Conservation (phyloP, 2,329 filamentous ascomycete species). For the Pseudohalonectria lignicola region DNA sequence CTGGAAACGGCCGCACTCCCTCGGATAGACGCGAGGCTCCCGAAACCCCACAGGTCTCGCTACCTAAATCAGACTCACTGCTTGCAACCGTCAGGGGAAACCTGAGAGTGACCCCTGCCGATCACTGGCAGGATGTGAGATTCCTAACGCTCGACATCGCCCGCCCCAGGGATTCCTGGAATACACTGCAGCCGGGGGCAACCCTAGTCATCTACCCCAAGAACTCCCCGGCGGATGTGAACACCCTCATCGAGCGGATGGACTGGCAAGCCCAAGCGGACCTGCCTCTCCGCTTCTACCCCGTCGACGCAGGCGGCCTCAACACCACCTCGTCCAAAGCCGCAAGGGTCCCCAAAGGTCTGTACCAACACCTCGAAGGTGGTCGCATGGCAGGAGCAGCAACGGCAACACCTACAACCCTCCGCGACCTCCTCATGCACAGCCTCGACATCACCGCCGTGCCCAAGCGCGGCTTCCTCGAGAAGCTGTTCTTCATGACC, state of each 20-base stretch:
- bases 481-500: conserved; percentile 66
- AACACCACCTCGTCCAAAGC: no score
- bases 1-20: not conserved
- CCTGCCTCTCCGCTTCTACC: conserved; percentile 42
- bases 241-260: conserved; percentile 68
- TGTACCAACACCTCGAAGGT: conserved; percentile 24
- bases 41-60: no score
- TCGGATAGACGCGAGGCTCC: no score
- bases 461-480: conserved; percentile 78
- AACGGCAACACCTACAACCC: conserved; percentile 36
- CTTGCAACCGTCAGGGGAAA: conserved; percentile 53
- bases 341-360: conserved; percentile 1
- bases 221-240: conserved; percentile 75
- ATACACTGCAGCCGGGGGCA: conserved; percentile 55
- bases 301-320: no score
- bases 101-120: conserved; percentile 57
- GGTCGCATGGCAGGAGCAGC: no score
- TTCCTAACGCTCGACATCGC: conserved; percentile 52
- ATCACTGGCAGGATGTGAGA: conserved; percentile 92
- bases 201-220: conserved; percentile 76
- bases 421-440: conserved; percentile 67
- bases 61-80: no score
- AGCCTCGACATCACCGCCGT: conserved; percentile 86
- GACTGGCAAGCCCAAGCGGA: conserved; percentile 68
- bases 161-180: conserved; percentile 6